Evolutionary conservation across 257 asterid species (phyloP), one percentile per base, ranked within the genome.

Genomic region (Linderniella brevidens): DNA sequence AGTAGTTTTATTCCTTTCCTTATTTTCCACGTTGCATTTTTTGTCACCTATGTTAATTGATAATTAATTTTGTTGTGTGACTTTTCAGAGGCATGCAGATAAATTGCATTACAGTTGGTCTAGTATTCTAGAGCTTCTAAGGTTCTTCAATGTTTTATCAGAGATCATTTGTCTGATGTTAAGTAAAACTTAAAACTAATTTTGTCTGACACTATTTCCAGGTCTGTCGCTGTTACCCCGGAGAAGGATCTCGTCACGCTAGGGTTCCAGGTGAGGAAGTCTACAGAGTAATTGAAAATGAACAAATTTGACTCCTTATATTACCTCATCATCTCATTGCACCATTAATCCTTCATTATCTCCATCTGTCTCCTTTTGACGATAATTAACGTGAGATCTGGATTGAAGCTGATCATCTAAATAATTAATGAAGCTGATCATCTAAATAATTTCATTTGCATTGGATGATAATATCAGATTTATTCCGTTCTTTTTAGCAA

Each of bases 31-130:
- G 15, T 18, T 18, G 25, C 35, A 44, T 11, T 13, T 44, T 17
- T 11, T 16, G 51, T 46, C 4, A 1, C 32, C 32, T 3, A 25
- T 25, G 3, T 25, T 25, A 25, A 25, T 25, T 25, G 4, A 25
- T 25, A 25, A 25, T 25, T 25, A 3, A 17, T 18, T 43, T 43
- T 4, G 19, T 11, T 46, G 54, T 56, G 63, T 52, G 39, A 51
- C 45, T 61, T 61, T 58, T 66, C 90, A 88, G 98, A 80, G 98
- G 76, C 84, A 78, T 62, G 98, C 95, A 41, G 98, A 88, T 71
- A 88, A 76, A 74, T 73, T 88, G 73, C 70, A 54, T 66, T 71
- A 80, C 63, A 88, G 96, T 69, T 88, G 98, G 98, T 74, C 84
- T 50, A 63, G 66, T 59, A 88, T 88, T 68, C 92, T 88, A 50